Percentiles rank a stretch among this genome's conserved stretches.
phyloP scores from a whole-genome alignment of 192 early-diverging fungal species.

The Allomyces macrogynus region DNA sequence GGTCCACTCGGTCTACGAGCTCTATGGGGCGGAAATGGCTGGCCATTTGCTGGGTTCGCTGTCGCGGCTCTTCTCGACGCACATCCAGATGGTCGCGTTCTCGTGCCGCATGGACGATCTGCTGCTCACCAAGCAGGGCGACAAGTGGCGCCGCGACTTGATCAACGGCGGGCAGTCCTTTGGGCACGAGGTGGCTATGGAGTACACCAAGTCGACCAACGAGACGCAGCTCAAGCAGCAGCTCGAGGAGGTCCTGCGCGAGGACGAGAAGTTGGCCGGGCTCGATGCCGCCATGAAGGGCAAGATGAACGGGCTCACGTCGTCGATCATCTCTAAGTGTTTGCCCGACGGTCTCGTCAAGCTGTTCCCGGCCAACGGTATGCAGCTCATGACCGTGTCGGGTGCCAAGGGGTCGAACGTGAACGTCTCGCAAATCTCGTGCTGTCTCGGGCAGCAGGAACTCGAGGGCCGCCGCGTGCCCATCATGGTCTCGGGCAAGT shows the following conservation, averaged over 20 bases:
- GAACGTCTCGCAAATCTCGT: conserved; percentile 94
- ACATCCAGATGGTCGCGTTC: conserved; percentile 75
- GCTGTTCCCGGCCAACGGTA: conserved; percentile 88
- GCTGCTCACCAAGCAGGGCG: conserved; percentile 59
- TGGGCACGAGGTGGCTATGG: conserved; percentile 49
- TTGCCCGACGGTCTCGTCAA: conserved; percentile 51
- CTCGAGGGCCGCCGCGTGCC: conserved; percentile 95
- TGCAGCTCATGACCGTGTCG: conserved; percentile 97
- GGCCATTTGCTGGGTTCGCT: conserved; percentile 79
- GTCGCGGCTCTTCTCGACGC: conserved; percentile 73
- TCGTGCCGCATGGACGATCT: conserved; percentile 98
- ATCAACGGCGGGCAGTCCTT: conserved; percentile 33
- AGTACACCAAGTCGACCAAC: conserved; percentile 21
- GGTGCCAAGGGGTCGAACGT: conserved; percentile 94
- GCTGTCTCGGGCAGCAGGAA: conserved; percentile 91
- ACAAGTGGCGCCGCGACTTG: conserved; percentile 50
- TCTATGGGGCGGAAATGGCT: conserved; percentile 73
- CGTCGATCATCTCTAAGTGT: conserved; percentile 51
- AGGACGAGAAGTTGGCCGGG: conserved; percentile 63
- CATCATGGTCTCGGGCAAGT: conserved; percentile 92
- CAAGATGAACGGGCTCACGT: conserved; percentile 59
- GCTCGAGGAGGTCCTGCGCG: conserved; percentile 71
- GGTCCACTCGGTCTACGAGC: conserved; percentile 87
- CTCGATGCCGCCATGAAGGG: conserved; percentile 76
- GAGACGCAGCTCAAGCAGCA: conserved; percentile 38